Conservation (phyloP, 192 early-diverging fungal species). For the Rhizophagus clarus region DNA sequence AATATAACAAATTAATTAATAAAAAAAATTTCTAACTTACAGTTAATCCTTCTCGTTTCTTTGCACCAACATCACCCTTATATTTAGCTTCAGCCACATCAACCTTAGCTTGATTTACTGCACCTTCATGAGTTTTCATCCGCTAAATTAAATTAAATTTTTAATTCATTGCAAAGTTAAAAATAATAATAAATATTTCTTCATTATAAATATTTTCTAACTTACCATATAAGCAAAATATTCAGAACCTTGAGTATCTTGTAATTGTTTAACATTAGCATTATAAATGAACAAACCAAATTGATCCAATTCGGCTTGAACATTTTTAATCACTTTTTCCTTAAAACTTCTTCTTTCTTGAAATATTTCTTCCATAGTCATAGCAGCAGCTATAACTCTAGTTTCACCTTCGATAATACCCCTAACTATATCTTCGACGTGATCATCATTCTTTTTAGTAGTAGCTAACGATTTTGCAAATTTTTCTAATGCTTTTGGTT, state of each 20-base stretch:
- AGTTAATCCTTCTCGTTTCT: conserved; percentile 51
- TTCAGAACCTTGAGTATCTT: conserved; percentile 51
- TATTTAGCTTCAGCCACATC: conserved; percentile 54
- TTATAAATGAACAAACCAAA: conserved; percentile 61
- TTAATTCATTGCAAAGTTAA: too few species aligned
- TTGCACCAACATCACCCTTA: conserved; percentile 52
- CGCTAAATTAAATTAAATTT: neutral
- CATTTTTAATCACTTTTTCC: neutral
- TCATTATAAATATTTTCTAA: neutral
- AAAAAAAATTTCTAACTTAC: neutral
- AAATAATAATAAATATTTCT: too few species aligned
- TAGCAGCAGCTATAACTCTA: conserved; percentile 1
- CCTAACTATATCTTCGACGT: neutral
- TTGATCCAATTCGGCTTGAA: conserved; percentile 47
- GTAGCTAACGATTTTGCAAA: conserved; percentile 31
- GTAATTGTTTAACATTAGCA: conserved; percentile 56
- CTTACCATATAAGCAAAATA: conserved; percentile 54
- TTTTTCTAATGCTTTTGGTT: conserved; percentile 20
- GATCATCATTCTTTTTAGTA: conserved; percentile 3
- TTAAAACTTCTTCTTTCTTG: neutral
- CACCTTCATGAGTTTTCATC: conserved; percentile 44
- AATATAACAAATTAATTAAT: too few species aligned
- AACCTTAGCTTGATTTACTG: conserved; percentile 61
- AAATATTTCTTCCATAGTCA: conserved; percentile 60
- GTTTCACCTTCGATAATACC: neutral